Percentiles rank a stretch among this genome's conserved stretches.
Conservation (phyloP, 768 basidiomycete genomes). For the Boletus tylopilopsis region DNA sequence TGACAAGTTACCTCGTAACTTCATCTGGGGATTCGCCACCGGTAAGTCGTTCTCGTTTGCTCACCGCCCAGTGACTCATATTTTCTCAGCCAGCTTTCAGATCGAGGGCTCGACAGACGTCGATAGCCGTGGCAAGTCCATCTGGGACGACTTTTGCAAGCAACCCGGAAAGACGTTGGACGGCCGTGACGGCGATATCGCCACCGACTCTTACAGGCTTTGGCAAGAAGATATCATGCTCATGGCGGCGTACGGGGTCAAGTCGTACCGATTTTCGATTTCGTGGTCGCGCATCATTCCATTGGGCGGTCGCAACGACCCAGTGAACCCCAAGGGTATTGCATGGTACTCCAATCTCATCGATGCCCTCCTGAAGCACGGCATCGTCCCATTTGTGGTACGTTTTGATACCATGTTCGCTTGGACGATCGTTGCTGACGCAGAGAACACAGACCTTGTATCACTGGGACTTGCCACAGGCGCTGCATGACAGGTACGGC, state of each 20-base stretch:
- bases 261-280: slow-evolving; percentile 73
- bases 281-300: slow-evolving; percentile 77
- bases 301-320: slow-evolving; percentile 67
- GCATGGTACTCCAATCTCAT: slow-evolving; percentile 69
- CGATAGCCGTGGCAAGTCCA: slow-evolving; percentile 62
- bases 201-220: slow-evolving; percentile 65
- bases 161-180: slow-evolving; percentile 66
- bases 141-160: slow-evolving; percentile 73
- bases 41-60: slow-evolving; percentile 37
- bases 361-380: slow-evolving; percentile 57
- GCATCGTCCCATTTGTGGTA: slow-evolving; percentile 67
- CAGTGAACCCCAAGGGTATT: slow-evolving; percentile 67
- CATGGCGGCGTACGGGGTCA: slow-evolving; percentile 60
- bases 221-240: slow-evolving; percentile 68
- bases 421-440: background rate
- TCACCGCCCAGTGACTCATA: background rate
- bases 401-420: slow-evolving; percentile 17
- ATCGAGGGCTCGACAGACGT: slow-evolving; percentile 63
- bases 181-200: slow-evolving; percentile 62
- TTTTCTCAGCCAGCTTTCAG: slow-evolving; percentile 58
- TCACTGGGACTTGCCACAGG: slow-evolving; percentile 80
- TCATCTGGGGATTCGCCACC: slow-evolving; percentile 71
- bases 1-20: slow-evolving; percentile 50
- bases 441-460: slow-evolving; percentile 50
- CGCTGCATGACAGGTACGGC: slow-evolving; percentile 66